phyloP scores from a whole-genome alignment of 768 basidiomycete genomes.

The Kwoniella heveanensis region DNA sequence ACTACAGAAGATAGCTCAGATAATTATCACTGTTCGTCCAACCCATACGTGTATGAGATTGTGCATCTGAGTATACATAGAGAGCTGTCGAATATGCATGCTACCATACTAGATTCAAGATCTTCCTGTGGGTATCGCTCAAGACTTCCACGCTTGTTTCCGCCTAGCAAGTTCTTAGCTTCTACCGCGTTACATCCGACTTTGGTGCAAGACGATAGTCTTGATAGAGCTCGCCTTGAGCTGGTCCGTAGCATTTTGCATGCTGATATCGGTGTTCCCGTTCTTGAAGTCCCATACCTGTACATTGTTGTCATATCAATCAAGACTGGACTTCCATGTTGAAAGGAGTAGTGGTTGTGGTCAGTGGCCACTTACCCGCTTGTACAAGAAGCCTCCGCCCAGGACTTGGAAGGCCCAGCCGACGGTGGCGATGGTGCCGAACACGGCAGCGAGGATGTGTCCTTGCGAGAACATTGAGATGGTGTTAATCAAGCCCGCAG shows the following conservation, averaged over 20 bases:
- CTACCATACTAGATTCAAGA: neutral
- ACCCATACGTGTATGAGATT: no score
- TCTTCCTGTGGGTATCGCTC: neutral
- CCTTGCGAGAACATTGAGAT: constrained; percentile 75
- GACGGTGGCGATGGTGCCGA: constrained; percentile 76
- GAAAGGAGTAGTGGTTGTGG: constrained; percentile 4
- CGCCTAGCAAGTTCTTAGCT: neutral
- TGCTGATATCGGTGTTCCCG: constrained; percentile 52
- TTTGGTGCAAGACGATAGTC: constrained; percentile 44
- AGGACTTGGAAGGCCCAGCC: constrained; percentile 83
- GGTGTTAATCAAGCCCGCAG: constrained; percentile 91
- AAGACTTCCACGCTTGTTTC: neutral
- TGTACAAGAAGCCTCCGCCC: constrained; percentile 52
- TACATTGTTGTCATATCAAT: no score
- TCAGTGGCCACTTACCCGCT: constrained; percentile 31
- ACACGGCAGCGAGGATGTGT: constrained; percentile 75
- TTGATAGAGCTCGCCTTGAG: constrained; percentile 46
- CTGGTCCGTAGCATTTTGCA: constrained; percentile 41
- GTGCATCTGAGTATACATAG: no score
- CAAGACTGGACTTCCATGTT: no score
- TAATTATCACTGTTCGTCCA: no score
- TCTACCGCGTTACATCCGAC: constrained; percentile 23
- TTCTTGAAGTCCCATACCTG: constrained; percentile 56
- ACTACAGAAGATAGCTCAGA: no score
- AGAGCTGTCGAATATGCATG: neutral